A percentile compares a stretch with the other conserved stretches of the same genome.
Conservation (phyloP, 495 filamentous ascomycete genomes). For the Talaromyces proteolyticus region DNA sequence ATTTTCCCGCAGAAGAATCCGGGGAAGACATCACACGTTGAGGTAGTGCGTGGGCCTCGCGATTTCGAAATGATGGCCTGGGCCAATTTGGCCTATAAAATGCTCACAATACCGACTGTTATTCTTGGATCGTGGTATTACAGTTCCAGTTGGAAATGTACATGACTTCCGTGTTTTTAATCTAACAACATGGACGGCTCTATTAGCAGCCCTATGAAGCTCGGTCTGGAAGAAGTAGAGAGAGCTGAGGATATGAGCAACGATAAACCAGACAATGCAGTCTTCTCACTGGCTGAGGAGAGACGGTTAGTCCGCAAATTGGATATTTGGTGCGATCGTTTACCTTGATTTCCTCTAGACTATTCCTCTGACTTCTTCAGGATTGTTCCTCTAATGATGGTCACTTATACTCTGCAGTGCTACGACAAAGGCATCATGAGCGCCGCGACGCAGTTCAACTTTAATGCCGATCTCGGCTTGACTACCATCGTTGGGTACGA, state of each 20-base stretch:
- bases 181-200: not conserved
- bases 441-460: not conserved
- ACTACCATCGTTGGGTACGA: not conserved
- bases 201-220: not conserved
- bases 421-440: slow-evolving; percentile 43
- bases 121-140: no score
- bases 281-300: slow-evolving; percentile 31
- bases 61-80: no score
- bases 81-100: no score
- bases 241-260: not conserved
- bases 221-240: not conserved
- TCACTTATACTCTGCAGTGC: slow-evolving; percentile 33
- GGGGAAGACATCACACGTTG: no score
- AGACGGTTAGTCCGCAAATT: slow-evolving; percentile 29
- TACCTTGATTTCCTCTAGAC: not conserved
- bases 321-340: not conserved
- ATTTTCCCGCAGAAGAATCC: not conserved
- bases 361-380: slow-evolving; percentile 24
- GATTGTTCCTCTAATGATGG: slow-evolving; percentile 34
- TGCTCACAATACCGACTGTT: not conserved
- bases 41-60: no score
- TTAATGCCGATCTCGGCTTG: not conserved
- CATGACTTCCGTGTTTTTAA: no score
- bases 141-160: no score
- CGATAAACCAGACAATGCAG: not conserved